phyloP scores from a whole-genome alignment of 441 rosid species.

The Hura crepitans region DNA sequence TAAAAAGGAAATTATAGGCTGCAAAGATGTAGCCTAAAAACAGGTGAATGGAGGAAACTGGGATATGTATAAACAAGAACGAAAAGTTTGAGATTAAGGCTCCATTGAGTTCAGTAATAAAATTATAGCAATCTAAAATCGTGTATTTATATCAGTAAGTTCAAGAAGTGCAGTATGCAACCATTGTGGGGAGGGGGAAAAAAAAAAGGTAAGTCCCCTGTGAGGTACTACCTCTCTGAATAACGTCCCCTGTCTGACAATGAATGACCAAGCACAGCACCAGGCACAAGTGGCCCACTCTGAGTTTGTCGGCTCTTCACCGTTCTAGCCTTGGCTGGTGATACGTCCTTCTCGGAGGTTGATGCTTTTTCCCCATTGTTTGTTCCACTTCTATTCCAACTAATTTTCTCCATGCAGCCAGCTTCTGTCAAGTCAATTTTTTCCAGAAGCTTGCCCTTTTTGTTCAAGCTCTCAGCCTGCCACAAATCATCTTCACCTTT shows the following conservation, averaged over 20 bases:
- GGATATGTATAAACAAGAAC: too few species aligned
- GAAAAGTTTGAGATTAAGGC: not conserved
- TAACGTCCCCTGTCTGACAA: constrained; percentile 51
- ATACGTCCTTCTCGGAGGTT: constrained; percentile 45
- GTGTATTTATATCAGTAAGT: not conserved
- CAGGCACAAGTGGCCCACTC: constrained; percentile 86
- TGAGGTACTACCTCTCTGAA: constrained; percentile 57
- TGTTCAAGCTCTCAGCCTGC: constrained; percentile 36
- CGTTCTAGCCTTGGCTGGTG: constrained; percentile 44
- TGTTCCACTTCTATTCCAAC: constrained; percentile 41
- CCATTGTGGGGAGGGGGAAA: too few species aligned
- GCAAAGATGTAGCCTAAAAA: too few species aligned
- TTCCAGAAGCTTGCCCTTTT: constrained; percentile 49
- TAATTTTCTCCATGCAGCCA: constrained; percentile 35
- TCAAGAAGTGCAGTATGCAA: not conserved
- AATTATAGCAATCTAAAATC: not conserved
- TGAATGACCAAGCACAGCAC: constrained; percentile 52
- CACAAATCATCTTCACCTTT: constrained; percentile 31
- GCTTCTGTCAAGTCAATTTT: constrained; percentile 36
- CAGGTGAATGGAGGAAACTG: too few species aligned
- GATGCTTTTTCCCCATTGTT: constrained; percentile 46
- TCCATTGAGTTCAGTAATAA: not conserved
- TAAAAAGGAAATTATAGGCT: too few species aligned
- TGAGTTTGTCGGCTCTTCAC: constrained; percentile 64
- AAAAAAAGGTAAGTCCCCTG: too few species aligned